Conservation (phyloP, 192 early-diverging fungal species). For the Linnemannia schmuckeri region DNA sequence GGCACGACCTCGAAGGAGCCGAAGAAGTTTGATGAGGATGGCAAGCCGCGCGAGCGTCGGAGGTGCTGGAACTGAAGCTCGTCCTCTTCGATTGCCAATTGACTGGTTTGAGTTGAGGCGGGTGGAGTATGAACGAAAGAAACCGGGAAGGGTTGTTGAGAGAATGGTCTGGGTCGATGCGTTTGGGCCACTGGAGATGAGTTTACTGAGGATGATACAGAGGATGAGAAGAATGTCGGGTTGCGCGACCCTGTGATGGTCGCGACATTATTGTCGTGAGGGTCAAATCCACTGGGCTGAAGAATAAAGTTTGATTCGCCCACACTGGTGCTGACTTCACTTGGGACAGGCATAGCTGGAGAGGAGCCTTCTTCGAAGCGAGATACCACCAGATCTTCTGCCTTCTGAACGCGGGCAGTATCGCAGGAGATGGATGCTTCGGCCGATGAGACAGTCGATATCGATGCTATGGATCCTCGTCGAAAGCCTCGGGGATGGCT, state of each 20-base stretch:
- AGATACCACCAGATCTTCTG: not conserved
- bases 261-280: not conserved
- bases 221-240: not conserved
- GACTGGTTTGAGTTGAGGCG: not conserved
- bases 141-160: not conserved
- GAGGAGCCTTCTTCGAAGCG: not conserved
- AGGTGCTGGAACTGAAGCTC: not conserved
- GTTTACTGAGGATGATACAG: not conserved
- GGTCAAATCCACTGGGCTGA: not conserved
- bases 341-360: not conserved
- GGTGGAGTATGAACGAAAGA: not conserved
- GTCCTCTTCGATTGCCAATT: not conserved
- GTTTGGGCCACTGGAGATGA: not conserved
- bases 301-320: not conserved
- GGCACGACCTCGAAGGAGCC: not conserved
- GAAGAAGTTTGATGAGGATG: slow-evolving; percentile 6
- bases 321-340: not conserved
- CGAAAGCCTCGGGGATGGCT: not conserved
- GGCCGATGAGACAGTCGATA: not conserved
- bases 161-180: not conserved
- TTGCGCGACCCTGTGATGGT: not conserved
- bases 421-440: not conserved
- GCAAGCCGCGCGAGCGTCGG: slow-evolving; percentile 21
- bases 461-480: not conserved
- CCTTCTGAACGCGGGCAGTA: not conserved